phyloP scores from a whole-genome alignment of 345 rosid species.

The Alliaria petiolata region DNA sequence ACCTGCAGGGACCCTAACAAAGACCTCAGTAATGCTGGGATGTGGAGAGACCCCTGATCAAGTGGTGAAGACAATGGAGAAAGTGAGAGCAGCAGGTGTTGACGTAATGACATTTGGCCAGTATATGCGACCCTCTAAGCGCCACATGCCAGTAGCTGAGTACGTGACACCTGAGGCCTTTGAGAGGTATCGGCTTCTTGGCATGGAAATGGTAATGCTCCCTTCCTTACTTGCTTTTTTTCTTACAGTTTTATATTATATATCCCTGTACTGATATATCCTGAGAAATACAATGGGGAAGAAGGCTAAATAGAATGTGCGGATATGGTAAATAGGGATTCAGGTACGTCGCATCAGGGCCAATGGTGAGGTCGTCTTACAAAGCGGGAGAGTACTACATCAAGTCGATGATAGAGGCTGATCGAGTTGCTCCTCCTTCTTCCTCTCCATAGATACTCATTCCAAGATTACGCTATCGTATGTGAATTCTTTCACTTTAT shows the following conservation, averaged over 20 bases:
- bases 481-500: constrained; percentile 24
- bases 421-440: constrained; percentile 60
- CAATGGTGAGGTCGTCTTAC: constrained; percentile 98
- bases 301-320: neutral
- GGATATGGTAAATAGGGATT: constrained; percentile 60
- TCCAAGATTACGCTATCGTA: neutral
- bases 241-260: neutral
- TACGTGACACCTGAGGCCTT: constrained; percentile 95
- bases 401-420: constrained; percentile 93
- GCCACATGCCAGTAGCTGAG: constrained; percentile 95
- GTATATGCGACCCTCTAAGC: constrained; percentile 97
- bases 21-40: constrained; percentile 95
- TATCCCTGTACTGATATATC: neutral
- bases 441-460: constrained; percentile 24
- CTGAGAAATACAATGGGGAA: neutral
- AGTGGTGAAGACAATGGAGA: constrained; percentile 86
- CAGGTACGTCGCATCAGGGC: constrained; percentile 97
- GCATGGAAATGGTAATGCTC: constrained; percentile 87
- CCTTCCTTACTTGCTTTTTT: neutral
- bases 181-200: constrained; percentile 71
- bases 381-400: constrained; percentile 98
- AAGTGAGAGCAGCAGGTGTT: constrained; percentile 92
- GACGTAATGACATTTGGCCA: constrained; percentile 99
- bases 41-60: constrained; percentile 99
- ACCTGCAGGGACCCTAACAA: constrained; percentile 80